These are phyloP conservation scores for Kodamaea nitidulidarum DNA, from an alignment of 805 yeast species.

Conservation along the genomic window DNA sequence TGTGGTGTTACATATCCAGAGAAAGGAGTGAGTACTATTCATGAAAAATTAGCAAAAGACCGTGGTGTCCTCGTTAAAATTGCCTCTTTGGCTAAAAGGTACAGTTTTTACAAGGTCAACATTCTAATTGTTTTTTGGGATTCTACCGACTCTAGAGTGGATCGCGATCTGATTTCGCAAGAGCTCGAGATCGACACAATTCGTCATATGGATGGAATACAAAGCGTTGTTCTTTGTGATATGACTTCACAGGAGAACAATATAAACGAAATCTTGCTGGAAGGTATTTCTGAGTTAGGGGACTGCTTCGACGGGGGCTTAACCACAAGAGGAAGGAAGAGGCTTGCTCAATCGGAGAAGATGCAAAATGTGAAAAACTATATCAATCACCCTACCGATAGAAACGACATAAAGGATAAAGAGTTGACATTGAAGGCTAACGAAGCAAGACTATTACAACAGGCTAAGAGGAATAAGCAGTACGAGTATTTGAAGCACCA, in stretches of 20 bases:
- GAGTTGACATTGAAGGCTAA: constrained; percentile 14
- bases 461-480: constrained; percentile 26
- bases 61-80: constrained; percentile 32
- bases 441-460: constrained; percentile 23
- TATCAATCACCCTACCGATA: neutral
- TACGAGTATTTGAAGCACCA: constrained; percentile 35
- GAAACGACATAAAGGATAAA: constrained; percentile 2
- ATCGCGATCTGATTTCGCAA: constrained; percentile 13
- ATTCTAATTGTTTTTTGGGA: constrained; percentile 45
- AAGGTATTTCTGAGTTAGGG: constrained; percentile 21
- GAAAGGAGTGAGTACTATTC: constrained; percentile 13
- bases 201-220: constrained; percentile 12
- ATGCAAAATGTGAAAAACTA: constrained; percentile 5
- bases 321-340: constrained; percentile 26
- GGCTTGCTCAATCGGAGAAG: constrained; percentile 14
- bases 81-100: constrained; percentile 28
- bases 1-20: constrained; percentile 40
- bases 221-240: constrained; percentile 27
- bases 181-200: constrained; percentile 15
- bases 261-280: constrained; percentile 23
- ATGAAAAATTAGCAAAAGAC: constrained; percentile 37
- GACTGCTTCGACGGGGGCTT: constrained; percentile 25
- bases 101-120: constrained; percentile 36
- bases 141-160: constrained; percentile 16
- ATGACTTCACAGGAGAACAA: constrained; percentile 27